Base-by-base conservation (phyloP, 208 protist species). In the Wallacemonas sp. region DNA sequence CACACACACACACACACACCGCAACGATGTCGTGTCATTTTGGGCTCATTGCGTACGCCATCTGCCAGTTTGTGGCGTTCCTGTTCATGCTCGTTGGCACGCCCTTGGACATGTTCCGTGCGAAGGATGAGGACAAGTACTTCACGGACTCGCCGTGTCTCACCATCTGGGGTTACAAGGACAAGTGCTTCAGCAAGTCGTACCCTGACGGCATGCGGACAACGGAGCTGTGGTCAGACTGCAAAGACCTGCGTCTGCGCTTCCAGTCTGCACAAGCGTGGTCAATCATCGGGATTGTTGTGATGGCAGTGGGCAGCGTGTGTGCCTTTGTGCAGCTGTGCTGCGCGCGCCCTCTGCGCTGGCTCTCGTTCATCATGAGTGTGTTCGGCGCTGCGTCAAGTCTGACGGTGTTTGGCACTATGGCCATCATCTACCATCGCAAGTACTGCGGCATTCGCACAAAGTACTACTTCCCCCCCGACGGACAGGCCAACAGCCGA, bases 71-170 rank as follows among this genome's bases (percentile, higher is more conserved):
- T 17, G 52, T 79, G 9, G 67, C 71, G 15, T 74, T 85, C 24
- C 33, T 91, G 8, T 69, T 85, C 27, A 62, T 87, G 37, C 33
- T 83, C 45, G 71, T 85, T 24, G 84, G 75, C 12, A 85, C 74
- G 24, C 69, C 78, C 30, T 72, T 90, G 21, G 79, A 81, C 58
- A 70, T 77, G 73, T 79, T 85, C 66, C 71, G 76, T 24, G 34
- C 22, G 0, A 79, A 71, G 50, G 32, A 64, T 0, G 6, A 38
- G 21, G 32, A 57, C 19, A 22, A 59, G 1, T 24, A 50, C 22
- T 67, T 75, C 46, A 68, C 63, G 33, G 72, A 80, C 65, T 71
- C 22, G 3, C 30, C 55, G 34, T 88, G 81, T 63, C 44, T 88
- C 33, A 82, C 78, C 9, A 13, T 88, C 36, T 88, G 81, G 81